phyloP scores from a whole-genome alignment of 2,329 filamentous ascomycete species.

The Corinectria fuckeliana region DNA sequence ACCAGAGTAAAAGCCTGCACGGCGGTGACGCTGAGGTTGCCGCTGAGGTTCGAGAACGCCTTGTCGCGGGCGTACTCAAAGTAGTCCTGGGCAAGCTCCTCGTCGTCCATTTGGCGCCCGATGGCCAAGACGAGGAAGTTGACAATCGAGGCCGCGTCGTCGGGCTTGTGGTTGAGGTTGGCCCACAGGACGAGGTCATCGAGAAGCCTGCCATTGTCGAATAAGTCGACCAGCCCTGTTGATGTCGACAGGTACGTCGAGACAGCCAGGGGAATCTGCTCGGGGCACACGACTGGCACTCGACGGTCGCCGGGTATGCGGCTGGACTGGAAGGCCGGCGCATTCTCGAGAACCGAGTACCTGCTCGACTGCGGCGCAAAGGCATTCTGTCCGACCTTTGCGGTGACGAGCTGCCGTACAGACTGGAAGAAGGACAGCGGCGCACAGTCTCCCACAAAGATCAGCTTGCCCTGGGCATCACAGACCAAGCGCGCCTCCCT shows the following conservation, averaged over 20 bases:
- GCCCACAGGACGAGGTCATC: slow-evolving; percentile 53
- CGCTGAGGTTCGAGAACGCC: slow-evolving; percentile 53
- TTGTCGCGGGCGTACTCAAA: slow-evolving; percentile 58
- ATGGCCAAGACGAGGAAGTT: slow-evolving; percentile 60
- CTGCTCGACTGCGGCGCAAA: slow-evolving; percentile 59
- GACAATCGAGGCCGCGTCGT: slow-evolving; percentile 50
- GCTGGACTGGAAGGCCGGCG: slow-evolving; percentile 36
- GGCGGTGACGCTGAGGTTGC: slow-evolving; percentile 55
- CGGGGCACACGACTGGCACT: slow-evolving; percentile 38
- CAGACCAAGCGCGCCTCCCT: slow-evolving; percentile 58
- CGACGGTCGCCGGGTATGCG: slow-evolving; percentile 26
- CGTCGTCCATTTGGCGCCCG: slow-evolving; percentile 51
- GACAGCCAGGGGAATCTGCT: slow-evolving; percentile 41
- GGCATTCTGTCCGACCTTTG: slow-evolving; percentile 54
- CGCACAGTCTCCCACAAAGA: slow-evolving; percentile 64
- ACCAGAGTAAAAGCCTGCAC: slow-evolving; percentile 59
- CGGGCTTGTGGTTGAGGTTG: slow-evolving; percentile 39
- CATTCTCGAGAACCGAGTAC: slow-evolving; percentile 57
- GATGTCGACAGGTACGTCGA: slow-evolving; percentile 49
- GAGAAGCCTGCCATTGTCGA: slow-evolving; percentile 48
- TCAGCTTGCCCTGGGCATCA: slow-evolving; percentile 60
- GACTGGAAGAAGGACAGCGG: slow-evolving; percentile 63
- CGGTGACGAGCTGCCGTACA: slow-evolving; percentile 58
- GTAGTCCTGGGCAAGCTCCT: slow-evolving; percentile 50
- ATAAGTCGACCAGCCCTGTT: slow-evolving; percentile 56